Conservation (phyloP, 352 stramenopile genomes). For the Phytophthora syringae region DNA sequence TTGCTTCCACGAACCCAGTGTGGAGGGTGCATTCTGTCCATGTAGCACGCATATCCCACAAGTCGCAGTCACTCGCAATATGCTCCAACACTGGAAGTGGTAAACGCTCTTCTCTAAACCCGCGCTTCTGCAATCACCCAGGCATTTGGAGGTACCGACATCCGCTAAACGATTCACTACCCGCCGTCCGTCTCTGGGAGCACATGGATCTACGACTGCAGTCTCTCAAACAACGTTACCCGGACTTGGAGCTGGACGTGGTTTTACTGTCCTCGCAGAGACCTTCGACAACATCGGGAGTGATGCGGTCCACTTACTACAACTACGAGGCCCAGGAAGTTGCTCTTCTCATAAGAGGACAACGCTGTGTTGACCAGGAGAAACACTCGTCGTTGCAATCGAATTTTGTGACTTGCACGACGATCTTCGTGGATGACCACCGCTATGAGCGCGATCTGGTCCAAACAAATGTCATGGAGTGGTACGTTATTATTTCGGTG, state of each 20-base stretch:
- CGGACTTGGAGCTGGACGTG: slow-evolving; percentile 36
- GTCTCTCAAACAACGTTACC: slow-evolving; percentile 26
- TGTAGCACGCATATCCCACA: not conserved
- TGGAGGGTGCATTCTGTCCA: slow-evolving; percentile 33
- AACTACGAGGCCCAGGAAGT: slow-evolving; percentile 32
- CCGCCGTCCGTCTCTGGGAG: slow-evolving; percentile 34
- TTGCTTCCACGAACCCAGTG: slow-evolving; percentile 12
- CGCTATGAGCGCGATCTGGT: slow-evolving; percentile 52
- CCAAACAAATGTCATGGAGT: slow-evolving; percentile 43
- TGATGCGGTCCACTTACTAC: slow-evolving; percentile 6
- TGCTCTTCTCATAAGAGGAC: slow-evolving; percentile 35
- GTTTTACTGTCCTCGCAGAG: slow-evolving; percentile 27
- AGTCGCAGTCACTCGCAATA: slow-evolving; percentile 1
- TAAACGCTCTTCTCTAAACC: slow-evolving; percentile 6
- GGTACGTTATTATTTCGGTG: slow-evolving; percentile 34
- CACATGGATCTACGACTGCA: slow-evolving; percentile 34
- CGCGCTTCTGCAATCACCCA: slow-evolving; percentile 35
- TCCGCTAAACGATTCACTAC: slow-evolving; percentile 6
- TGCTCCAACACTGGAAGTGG: slow-evolving; percentile 7
- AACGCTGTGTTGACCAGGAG: slow-evolving; percentile 2
- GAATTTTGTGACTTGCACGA: slow-evolving; percentile 10
- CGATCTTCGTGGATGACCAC: slow-evolving; percentile 60
- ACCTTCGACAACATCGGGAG: slow-evolving; percentile 4
- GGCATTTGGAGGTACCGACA: slow-evolving; percentile 28
- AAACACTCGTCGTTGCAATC: not conserved